These are phyloP conservation scores for Bipolaris sorokiniana DNA, from an alignment of 2,329 filamentous ascomycete genomes.

Conservation along the genomic window DNA sequence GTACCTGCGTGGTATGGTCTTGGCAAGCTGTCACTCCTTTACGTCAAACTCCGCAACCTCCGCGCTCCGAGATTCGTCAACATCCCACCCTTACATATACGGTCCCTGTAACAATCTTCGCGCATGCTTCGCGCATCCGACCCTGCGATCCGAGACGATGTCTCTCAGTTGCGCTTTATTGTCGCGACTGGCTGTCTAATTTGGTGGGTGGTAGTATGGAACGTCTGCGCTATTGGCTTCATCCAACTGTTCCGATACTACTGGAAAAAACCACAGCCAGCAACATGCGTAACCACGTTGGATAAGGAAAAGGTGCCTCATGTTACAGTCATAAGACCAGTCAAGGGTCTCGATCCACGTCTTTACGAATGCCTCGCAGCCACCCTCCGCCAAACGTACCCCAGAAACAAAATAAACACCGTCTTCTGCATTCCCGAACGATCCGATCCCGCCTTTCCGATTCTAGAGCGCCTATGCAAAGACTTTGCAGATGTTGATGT, in stretches of 20 bases:
- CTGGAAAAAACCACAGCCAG: conserved; percentile 53
- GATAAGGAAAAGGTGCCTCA: conserved; percentile 66
- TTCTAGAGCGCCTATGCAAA: conserved; percentile 71
- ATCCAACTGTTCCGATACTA: conserved; percentile 65
- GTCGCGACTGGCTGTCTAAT: conserved; percentile 57
- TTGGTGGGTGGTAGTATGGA: conserved; percentile 63
- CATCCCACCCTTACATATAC: conserved; percentile 13
- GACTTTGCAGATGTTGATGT: conserved; percentile 77
- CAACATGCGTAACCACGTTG: conserved; percentile 49
- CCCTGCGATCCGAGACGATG: conserved; percentile 35
- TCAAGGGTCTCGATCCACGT: conserved; percentile 88
- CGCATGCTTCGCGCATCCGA: conserved; percentile 45
- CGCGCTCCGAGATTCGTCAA: conserved; percentile 21
- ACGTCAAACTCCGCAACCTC: conserved; percentile 29
- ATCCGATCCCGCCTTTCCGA: conserved; percentile 76
- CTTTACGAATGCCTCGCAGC: conserved; percentile 92
- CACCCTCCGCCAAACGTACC: conserved; percentile 83
- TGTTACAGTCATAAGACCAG: conserved; percentile 88
- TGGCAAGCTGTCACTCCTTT: conserved; percentile 13
- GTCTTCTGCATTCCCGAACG: conserved; percentile 80
- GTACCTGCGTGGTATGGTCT: conserved; percentile 6
- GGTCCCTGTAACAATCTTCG: conserved; percentile 22
- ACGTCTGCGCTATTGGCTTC: conserved; percentile 65
- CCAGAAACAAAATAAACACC: conserved; percentile 74
- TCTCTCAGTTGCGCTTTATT: conserved; percentile 44